Evolutionary conservation across 768 basidiomycete species (phyloP).

Genomic region (Xanthoconium stramineum): DNA sequence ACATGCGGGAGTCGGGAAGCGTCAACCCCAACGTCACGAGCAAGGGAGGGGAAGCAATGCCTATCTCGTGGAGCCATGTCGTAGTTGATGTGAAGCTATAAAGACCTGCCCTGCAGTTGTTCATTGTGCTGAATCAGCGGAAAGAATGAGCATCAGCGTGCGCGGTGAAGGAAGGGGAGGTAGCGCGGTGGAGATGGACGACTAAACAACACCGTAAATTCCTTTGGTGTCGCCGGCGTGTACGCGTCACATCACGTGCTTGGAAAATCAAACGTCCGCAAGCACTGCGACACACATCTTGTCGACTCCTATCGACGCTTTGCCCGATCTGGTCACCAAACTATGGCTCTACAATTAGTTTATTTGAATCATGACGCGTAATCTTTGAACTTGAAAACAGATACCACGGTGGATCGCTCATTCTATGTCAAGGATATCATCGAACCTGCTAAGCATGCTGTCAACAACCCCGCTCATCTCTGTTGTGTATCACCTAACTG

Average conservation of each 20-base stretch:
- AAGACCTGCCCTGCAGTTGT: constrained; percentile 26
- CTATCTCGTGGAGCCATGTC: constrained; percentile 20
- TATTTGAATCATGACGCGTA: too few relatives aligned
- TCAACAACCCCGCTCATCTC: background rate
- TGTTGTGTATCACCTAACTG: too few relatives aligned
- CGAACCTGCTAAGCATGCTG: background rate
- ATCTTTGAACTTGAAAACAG: too few relatives aligned
- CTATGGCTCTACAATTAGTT: too few relatives aligned
- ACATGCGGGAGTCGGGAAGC: constrained; percentile 28
- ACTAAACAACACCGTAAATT: background rate
- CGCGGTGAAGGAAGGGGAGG: background rate
- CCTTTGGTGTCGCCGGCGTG: background rate
- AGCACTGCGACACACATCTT: too few relatives aligned
- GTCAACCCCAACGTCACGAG: constrained; percentile 23
- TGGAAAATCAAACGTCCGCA: constrained; percentile 9
- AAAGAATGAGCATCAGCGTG: constrained; percentile 4
- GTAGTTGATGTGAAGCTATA: constrained; percentile 22
- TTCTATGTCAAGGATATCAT: too few relatives aligned
- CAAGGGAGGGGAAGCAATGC: constrained; percentile 24
- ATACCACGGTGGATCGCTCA: too few relatives aligned
- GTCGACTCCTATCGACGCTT: background rate
- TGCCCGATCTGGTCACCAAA: too few relatives aligned
- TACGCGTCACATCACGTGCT: constrained; percentile 24
- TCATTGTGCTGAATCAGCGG: constrained; percentile 14
- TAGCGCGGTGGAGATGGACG: background rate